Base-by-base conservation (phyloP, 169 alveolate genomes). In the Miamiensis avidus region DNA sequence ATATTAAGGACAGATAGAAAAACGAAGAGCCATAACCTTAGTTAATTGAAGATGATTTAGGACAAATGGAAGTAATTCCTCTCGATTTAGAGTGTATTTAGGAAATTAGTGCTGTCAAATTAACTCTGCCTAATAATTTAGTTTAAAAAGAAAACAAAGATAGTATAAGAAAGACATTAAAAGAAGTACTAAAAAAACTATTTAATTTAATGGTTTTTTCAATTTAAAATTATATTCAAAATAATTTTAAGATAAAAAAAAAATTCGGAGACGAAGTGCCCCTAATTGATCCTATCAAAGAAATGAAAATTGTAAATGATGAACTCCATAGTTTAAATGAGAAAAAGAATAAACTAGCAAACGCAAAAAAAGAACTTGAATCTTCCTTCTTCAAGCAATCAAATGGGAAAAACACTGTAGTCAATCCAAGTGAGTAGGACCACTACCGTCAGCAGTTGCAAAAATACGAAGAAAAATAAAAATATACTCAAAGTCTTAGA, bases 211-310 rank as follows among this genome's bases (percentile, higher is more conserved):
- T 91, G 11, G 31, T 87, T 82, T 33, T 82, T 75, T 65, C 79
- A 49, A 49, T 20, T 49, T 32, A 89, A 77, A 78, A 85, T n/a
- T 88, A 83, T 31, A 85, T 30, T 69, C n/a, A 49, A 26, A 74
- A 31, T 88, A 74, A 65, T 28, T 76, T 34, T 49, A 31, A 82
- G 85, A 88, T 75, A 31, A 78, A n/a, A 65, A 82, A 91, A 81
- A 64, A 49, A 82, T 86, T 88, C 76, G 88, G 89, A 15, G 92
- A 89, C 49, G 32, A 88, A 72, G 74, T 93, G 82, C 98, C 98
- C 28, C 85, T 93, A 76, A 87, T 98, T 86, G 98, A 98, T 88
- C 99, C 99, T 0, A 90, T 97, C n/a, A 95, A 96, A 76, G 99
- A 98, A 86, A 95, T 98, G 95, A 95, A 95, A 83, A 95, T 98